Base-by-base conservation (phyloP, 495 filamentous ascomycete species). In the Bacidia rubella region DNA sequence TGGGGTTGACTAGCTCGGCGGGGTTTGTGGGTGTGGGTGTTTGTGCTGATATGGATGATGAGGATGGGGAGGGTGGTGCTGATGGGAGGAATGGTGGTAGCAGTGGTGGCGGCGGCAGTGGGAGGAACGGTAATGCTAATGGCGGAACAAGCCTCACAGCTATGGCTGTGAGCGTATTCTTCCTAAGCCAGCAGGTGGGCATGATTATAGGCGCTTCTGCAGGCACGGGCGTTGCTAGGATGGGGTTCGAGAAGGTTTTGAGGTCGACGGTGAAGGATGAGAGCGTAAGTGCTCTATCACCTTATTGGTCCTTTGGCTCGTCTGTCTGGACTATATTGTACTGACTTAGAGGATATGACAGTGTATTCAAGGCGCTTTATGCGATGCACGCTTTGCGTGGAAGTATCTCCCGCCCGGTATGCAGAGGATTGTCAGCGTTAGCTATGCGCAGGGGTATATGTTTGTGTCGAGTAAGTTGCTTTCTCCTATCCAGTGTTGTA, bases 11-110 rank as follows among this genome's bases (percentile, higher is more conserved):
- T 35, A 7, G 7, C 29, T 35, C 29, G 29, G 29, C 29, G 29
- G 29, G 29, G 7, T 35, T 97, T 90, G 11, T 97, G 74, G 17
- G 92, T 92, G 60, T 87, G 77, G 26, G 83, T 90, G 11, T 97
- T 73, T n/a, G 92, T 92, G 60, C 87, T 77, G 26, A 82, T 78
- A 20, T 68, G 74, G 0, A 5, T 17, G 23, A 68, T 52, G 54
- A 73, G 76, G 19, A 66, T 72, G 74, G 38, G 80, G n/a, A n/a
- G n/a, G n/a, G n/a, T 77, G 15, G 85, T 79, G 35, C 80, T 74
- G 12, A 61, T 65, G 47, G 52, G 52, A 38, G 54, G 49, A 20
- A 53, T 54, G 61, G 45, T 62, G 60, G n/a, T n/a, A 11, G 53
- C 23, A 19, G 20, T 17, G 29, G 35, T 35, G 38, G 32, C n/a